Base-by-base conservation (phyloP, 2,329 filamentous ascomycete species). In the Colletotrichum siamense region DNA sequence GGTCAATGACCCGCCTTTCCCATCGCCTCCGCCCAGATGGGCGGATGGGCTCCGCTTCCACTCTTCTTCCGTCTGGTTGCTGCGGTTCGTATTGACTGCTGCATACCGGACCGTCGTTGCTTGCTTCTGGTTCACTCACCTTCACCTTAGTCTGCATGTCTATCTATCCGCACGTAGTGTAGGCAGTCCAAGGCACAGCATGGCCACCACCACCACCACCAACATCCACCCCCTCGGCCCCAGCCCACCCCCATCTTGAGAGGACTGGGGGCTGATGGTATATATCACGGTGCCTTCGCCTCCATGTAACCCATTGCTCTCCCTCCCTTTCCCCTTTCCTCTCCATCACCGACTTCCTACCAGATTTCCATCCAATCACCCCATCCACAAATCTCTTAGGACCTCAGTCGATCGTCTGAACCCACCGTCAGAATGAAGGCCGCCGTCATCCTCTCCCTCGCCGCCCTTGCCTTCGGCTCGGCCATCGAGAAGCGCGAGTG, bases 351-450 rank as follows among this genome's bases (percentile, higher is more conserved):
- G 77, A 77, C 77, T 77, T 78, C 77, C 72, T 78, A 77, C 44
- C 72, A 76, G 77, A 77, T 49, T 49, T 77, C 75, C 71, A 44
- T 68, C 72, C 61, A 68, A 66, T 76, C 73, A 71, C 62, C 73
- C 69, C 72, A 73, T 70, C 72, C 70, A 76, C 69, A 66, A 67
- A 55, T 77, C 74, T 75, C 78, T 70, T 73, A 75, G 68, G 72
- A 77, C 71, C 63, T 76, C 73, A 77, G 70, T 76, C 74, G 77
- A 78, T 72, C 71, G 78, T 78, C 77, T 73, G 26, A 65, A 39
- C 64, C 39, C 70, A 72, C 75, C 70, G 77, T 81, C 82, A 85
- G 81, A 65, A 87, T 88, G 86, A 87, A 88, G 84, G 80, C 83
- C 81, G 79, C 82, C 79, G 80, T 82, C 77, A 78, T 85, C 78